phyloP scores from a whole-genome alignment of 2,329 filamentous ascomycete genomes.

The Sclerotinia sclerotiorum region DNA sequence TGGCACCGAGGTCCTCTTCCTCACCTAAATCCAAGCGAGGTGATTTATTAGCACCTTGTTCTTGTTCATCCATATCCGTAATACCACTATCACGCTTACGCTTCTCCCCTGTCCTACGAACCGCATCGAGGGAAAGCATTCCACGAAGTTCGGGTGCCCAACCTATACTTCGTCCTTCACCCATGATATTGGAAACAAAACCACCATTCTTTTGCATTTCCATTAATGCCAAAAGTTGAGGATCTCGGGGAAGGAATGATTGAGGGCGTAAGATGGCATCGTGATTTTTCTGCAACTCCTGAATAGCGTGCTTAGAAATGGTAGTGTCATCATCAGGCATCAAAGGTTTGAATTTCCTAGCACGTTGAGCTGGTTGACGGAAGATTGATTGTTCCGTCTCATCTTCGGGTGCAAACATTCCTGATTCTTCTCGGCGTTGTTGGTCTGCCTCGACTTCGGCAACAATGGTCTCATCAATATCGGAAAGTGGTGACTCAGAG shows the following conservation, averaged over 20 bases:
- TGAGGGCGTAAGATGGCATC: slow-evolving; percentile 82
- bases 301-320: slow-evolving; percentile 74
- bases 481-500: slow-evolving; percentile 68
- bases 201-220: slow-evolving; percentile 89
- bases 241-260: slow-evolving; percentile 82
- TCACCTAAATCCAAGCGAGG: slow-evolving; percentile 66
- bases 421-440: slow-evolving; percentile 49
- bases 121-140: slow-evolving; percentile 83
- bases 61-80: slow-evolving; percentile 74
- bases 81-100: slow-evolving; percentile 89
- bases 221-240: slow-evolving; percentile 81
- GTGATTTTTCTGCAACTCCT: slow-evolving; percentile 80
- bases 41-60: slow-evolving; percentile 56
- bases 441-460: slow-evolving; percentile 58
- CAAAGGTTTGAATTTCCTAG: slow-evolving; percentile 76
- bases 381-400: slow-evolving; percentile 58
- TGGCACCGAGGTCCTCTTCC: slow-evolving; percentile 51
- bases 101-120: slow-evolving; percentile 79
- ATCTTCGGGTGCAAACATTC: slow-evolving; percentile 58
- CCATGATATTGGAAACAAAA: slow-evolving; percentile 85
- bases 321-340: slow-evolving; percentile 76
- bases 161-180: slow-evolving; percentile 71
- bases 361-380: slow-evolving; percentile 69
- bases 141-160: slow-evolving; percentile 93
- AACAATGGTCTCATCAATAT: slow-evolving; percentile 64